Conservation (phyloP, 306 rosid genomes). For the Carpinus fangiana region DNA sequence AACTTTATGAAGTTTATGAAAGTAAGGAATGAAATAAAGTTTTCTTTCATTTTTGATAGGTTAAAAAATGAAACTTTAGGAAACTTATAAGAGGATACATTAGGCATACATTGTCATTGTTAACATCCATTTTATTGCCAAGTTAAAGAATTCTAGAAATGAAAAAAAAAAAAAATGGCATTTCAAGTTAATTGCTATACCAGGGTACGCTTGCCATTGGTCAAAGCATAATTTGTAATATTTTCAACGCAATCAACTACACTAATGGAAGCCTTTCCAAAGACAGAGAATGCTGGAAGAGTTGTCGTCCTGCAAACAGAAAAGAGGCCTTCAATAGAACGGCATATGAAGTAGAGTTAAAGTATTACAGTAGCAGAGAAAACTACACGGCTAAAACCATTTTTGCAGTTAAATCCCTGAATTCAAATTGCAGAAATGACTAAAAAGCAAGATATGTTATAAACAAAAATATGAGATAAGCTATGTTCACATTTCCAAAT, state of each 20-base stretch:
- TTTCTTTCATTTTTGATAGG: not conserved
- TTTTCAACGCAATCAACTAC: slow-evolving; percentile 48
- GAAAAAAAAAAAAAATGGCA: not conserved
- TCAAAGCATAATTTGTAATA: slow-evolving; percentile 38
- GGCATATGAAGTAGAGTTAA: slow-evolving; percentile 16
- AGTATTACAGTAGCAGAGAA: slow-evolving; percentile 12
- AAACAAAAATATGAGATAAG: not conserved
- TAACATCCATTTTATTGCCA: not conserved
- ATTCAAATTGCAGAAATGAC: not conserved
- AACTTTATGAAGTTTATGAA: not conserved
- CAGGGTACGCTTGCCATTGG: slow-evolving; percentile 55
- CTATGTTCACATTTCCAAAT: not conserved
- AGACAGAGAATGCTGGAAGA: slow-evolving; percentile 74
- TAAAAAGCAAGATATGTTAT: not conserved
- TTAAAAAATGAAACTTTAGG: not conserved
- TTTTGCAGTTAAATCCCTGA: not conserved
- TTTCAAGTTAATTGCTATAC: slow-evolving; percentile 33
- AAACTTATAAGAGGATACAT: not conserved
- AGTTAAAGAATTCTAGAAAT: not conserved
- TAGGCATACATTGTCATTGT: not conserved
- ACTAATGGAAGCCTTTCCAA: slow-evolving; percentile 71
- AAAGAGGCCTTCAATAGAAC: slow-evolving; percentile 19
- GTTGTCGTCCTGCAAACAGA: slow-evolving; percentile 63
- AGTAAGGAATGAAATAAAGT: not conserved
- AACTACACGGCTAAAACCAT: slow-evolving; percentile 16